Base-by-base conservation (phyloP, 2,329 filamentous ascomycete genomes). In the Ophiocordyceps sinensis region DNA sequence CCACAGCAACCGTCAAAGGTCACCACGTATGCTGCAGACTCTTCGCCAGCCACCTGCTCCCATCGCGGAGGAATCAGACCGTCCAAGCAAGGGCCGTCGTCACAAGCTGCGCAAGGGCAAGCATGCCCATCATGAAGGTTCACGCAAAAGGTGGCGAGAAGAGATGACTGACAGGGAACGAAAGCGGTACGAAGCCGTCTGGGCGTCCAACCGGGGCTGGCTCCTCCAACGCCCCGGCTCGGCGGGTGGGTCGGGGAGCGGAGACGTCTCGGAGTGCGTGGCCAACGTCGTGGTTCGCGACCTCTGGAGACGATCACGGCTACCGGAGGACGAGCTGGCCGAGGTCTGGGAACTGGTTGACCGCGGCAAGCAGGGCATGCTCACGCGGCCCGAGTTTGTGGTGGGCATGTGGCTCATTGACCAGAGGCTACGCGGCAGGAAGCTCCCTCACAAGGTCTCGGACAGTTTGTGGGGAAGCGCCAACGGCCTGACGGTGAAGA, bases 361-460 rank as follows among this genome's bases (percentile, higher is more conserved):
- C 53, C 62, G 68, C 1, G 59, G 64, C 7, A 56, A 61, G 1
- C 54, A 61, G 13, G 80, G 80, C 1, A 64, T 71, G 48, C 60
- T 91, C 41, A 66, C 63, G 42, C 73, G 75, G 51, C 71, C 79
- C 42, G 81, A 87, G 62, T 91, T 91, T 56, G 81, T 91, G 0
- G 83, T 89, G 1, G 85, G 85, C 10, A 70, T 85, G 64, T 91
- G 85, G 83, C 62, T 91, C 38, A 74, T 91, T 30, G 85, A 91
- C 56, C 83, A 88, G 66, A 66, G 82, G 44, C 63, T 91, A n/a
- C 77, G 82, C 48, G 85, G 85, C 1, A 66, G 84, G 44, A 91
- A 91, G 65, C 66, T 89, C 17, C 85, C 85, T 0, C 64, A 71
- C 13, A 75, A 72, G 51, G 81, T 89, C 10, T 71, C 71, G 40